Evolutionary conservation across 768 basidiomycete species (phyloP), one percentile per base, ranked within the genome.

Genomic region (Kondoa subrosea): DNA sequence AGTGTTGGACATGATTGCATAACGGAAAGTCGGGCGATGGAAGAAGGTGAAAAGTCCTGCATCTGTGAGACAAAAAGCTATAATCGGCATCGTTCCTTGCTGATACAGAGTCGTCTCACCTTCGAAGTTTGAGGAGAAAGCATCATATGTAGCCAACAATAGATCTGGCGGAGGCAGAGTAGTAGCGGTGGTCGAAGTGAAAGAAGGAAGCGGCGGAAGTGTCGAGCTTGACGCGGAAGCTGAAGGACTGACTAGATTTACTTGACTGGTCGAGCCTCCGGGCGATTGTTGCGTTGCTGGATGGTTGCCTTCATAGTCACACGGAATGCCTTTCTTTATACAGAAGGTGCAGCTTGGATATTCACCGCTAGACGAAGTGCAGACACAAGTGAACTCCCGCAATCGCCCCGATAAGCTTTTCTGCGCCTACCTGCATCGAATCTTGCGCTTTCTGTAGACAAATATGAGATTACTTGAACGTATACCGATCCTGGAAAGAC

Each of bases 41-140:
- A 63, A 32, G 30, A 63, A 63, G 61, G 3, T 63, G 61, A 63
- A 63, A 16, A 63, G 61, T 27, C 61, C 61, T 3, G 29, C 30
- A 32, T 27, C 15, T 32, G 30, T n/a, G n/a, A n/a, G n/a, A 16
- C 16, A 26, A 50, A 50, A 8, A 50, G 8, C 40, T 21, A n/a
- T n/a, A n/a, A n/a, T n/a, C n/a, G n/a, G n/a, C n/a, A n/a, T n/a
- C n/a, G n/a, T n/a, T n/a, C 40, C 8, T 21, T 8, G 21, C 40
- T 21, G 40, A 50, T 8, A 21, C 8, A 50, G 8, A 50, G 40
- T n/a, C n/a, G 40, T 8, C 40, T 50, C 8, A 21, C 40, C 21
- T 50, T 8, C 40, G 21, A 50, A 50, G 40, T 50, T 50, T 21
- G 8, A 21, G 21, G 12, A 50, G 40, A 50, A 50, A 8, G 40